A percentile compares a stretch with the other conserved stretches of the same genome.
Conservation (phyloP, 106 monocot species). For the Dendrobium huoshanense region DNA sequence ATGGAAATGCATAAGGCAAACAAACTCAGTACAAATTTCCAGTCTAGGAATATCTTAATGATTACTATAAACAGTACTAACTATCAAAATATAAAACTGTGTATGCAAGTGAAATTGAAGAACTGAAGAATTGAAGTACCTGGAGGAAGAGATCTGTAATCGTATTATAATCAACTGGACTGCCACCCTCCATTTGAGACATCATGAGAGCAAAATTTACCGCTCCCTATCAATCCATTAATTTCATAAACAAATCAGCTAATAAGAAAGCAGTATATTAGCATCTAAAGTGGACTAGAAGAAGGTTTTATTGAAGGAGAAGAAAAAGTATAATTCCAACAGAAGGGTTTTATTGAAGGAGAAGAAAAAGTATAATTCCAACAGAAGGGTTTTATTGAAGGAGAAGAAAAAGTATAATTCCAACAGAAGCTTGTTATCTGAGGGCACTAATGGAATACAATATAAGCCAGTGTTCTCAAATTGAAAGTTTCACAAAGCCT, state of each 20-base stretch:
- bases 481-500: neutral
- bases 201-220: constrained; percentile 85
- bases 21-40: neutral
- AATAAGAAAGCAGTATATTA: neutral
- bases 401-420: neutral
- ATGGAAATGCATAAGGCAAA: neutral
- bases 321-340: neutral
- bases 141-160: constrained; percentile 98
- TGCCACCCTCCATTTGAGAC: constrained; percentile 99
- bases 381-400: neutral
- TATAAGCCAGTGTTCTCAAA: neutral
- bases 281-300: neutral
- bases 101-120: neutral
- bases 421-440: neutral
- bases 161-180: constrained; percentile 96
- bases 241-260: neutral
- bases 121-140: constrained; percentile 29
- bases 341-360: neutral
- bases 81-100: neutral
- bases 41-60: neutral
- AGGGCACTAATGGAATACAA: neutral
- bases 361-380: neutral
- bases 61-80: neutral
- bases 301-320: neutral
- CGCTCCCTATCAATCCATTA: constrained; percentile 41